phyloP scores from a whole-genome alignment of 129 eudicot genomes.

The Logfia minima region DNA sequence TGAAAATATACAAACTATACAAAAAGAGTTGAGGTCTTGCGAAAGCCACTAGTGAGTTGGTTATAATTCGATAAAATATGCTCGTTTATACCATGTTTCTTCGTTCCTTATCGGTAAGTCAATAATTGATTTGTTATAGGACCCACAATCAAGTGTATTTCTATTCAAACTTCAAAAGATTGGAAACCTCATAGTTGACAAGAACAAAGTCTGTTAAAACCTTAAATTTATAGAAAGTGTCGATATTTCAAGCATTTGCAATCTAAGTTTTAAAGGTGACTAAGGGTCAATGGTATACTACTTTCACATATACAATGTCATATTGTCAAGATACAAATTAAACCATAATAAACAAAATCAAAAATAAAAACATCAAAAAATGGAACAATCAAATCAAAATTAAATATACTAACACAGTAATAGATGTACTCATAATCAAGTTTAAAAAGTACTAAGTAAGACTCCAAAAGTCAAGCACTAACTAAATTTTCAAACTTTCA shows the following conservation, averaged over 20 bases:
- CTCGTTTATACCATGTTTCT: background rate
- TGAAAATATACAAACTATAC: background rate
- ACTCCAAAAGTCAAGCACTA: slow-evolving; percentile 22
- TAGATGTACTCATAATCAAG: background rate
- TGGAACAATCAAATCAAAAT: background rate
- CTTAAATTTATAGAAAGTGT: background rate
- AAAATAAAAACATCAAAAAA: background rate
- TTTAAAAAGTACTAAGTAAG: slow-evolving; percentile 11
- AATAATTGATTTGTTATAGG: background rate
- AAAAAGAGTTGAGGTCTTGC: background rate
- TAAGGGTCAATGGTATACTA: background rate
- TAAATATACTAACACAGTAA: background rate
- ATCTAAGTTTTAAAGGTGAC: background rate
- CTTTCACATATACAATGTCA: background rate
- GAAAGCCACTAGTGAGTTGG: background rate
- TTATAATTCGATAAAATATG: background rate
- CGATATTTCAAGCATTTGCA: background rate
- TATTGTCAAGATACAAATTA: background rate
- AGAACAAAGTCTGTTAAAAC: background rate
- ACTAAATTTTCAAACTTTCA: slow-evolving; percentile 4
- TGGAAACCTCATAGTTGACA: background rate
- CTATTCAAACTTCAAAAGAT: background rate
- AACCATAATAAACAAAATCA: background rate
- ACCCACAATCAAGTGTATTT: background rate
- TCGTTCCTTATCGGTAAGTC: background rate